A percentile compares a stretch with the other conserved stretches of the same genome.
Evolutionary conservation across 2,329 filamentous ascomycete genomes (phyloP).

Genomic region (Orbilia oligospora): DNA sequence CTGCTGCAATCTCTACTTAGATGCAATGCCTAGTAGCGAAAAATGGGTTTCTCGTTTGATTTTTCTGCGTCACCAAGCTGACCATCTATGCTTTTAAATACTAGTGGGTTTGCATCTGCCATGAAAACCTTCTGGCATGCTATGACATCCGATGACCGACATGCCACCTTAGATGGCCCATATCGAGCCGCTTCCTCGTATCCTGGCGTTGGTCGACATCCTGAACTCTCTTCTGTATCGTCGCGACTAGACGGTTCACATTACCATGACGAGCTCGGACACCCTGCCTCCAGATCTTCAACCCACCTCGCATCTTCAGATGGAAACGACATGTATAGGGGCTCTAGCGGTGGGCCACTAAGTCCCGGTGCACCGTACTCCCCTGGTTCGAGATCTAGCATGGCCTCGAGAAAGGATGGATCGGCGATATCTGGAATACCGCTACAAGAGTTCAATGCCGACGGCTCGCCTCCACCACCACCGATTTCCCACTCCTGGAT

Average conservation of each 20-base stretch:
- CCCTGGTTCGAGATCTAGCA: slow-evolving; percentile 86
- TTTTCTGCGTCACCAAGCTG: slow-evolving; percentile 12
- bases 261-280: slow-evolving; percentile 83
- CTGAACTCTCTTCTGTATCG: slow-evolving; percentile 87
- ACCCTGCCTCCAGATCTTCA: slow-evolving; percentile 70
- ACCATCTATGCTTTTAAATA: slow-evolving; percentile 21
- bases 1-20: background rate
- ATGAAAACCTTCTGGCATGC: slow-evolving; percentile 96
- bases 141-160: slow-evolving; percentile 83
- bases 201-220: slow-evolving; percentile 81
- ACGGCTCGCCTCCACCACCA: slow-evolving; percentile 89
- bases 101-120: slow-evolving; percentile 73
- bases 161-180: slow-evolving; percentile 92
- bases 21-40: background rate
- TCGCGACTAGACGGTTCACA: slow-evolving; percentile 76
- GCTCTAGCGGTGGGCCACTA: slow-evolving; percentile 66
- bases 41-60: slow-evolving; percentile 7
- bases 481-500: slow-evolving; percentile 91
- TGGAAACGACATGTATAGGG: slow-evolving; percentile 70
- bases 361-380: slow-evolving; percentile 82
- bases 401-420: slow-evolving; percentile 77
- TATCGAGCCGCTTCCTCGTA: slow-evolving; percentile 72
- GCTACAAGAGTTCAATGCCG: slow-evolving; percentile 90
- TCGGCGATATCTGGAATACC: slow-evolving; percentile 77
- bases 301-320: slow-evolving; percentile 74